Conservation (phyloP, 306 rosid genomes). For the Glycine latifolia region DNA sequence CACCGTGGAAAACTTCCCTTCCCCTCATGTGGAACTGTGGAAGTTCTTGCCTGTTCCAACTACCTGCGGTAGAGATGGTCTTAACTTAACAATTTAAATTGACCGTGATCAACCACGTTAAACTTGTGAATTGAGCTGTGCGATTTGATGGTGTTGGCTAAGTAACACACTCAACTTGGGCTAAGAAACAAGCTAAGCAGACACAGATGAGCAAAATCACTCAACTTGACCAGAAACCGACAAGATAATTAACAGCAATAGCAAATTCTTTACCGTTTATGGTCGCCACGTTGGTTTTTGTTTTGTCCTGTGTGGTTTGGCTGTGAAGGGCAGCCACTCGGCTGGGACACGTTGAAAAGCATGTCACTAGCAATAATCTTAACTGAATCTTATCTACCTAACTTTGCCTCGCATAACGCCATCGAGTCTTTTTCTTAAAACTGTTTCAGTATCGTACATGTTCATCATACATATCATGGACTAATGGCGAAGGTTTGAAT, state of each 20-base stretch:
- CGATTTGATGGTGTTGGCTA: too few species aligned
- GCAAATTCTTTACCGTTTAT: slow-evolving; percentile 2
- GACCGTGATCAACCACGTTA: too few species aligned
- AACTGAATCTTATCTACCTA: slow-evolving; percentile 45
- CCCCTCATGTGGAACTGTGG: too few species aligned
- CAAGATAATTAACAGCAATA: neutral
- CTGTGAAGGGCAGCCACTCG: slow-evolving; percentile 6
- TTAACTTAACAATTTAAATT: too few species aligned
- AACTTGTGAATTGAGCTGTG: too few species aligned
- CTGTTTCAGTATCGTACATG: slow-evolving; percentile 28
- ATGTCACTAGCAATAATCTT: slow-evolving; percentile 36
- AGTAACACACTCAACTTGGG: too few species aligned
- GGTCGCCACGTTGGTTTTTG: slow-evolving; percentile 13
- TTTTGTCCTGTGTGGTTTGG: slow-evolving; percentile 20
- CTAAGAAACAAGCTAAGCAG: too few species aligned
- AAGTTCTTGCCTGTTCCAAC: too few species aligned
- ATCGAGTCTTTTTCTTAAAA: slow-evolving; percentile 27
- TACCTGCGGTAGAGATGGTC: too few species aligned
- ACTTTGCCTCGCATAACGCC: slow-evolving; percentile 35
- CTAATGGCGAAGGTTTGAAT: too few species aligned
- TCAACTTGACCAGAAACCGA: neutral
- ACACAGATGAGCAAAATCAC: neutral
- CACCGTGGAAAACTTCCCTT: too few species aligned
- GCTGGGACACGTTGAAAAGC: slow-evolving; percentile 26
- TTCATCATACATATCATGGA: neutral